Evolutionary conservation across 129 eudicot genomes (phyloP), one percentile per base, ranked within the genome.

Genomic region (Smallanthus sonchifolius): DNA sequence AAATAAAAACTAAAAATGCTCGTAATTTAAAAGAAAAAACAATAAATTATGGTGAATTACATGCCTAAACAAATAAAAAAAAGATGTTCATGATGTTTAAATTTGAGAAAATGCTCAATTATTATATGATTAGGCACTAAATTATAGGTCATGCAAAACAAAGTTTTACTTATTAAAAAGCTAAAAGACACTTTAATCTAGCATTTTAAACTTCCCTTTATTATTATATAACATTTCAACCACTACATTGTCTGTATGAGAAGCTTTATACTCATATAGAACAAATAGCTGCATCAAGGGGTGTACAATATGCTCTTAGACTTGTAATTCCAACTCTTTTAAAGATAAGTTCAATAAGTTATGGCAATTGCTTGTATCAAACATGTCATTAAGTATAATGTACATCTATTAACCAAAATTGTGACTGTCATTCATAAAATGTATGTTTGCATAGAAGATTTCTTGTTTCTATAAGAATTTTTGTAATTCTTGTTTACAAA

Each of bases 191-290:
- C 68, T 63, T n/a, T 61, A 32, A 61, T 55, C 34, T 55, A 55
- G 37, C 70, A 57, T 66, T 39, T 65, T 44, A 55, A 76, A 10
- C 49, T 40, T 62, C 47, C 47, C 59, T 40, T 72, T 56, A 42
- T 10, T 57, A 40, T 42, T 24, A 66, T 76, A 77, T 57, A 43
- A 59, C 75, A 40, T 39, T 55, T 63, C 72, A 78, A 78, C 77
- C 19, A 62, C 82, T 71, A 57, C 77, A 78, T 48, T 71, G 51
- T 70, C 14, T 57, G 4, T 77, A 68, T 28, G 6, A 43, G 49
- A 75, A 7, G 39, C 36, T 64, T 54, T 10, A 37, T 72, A 38
- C 66, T 72, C 13, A 55, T 56, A 7, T 64, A 55, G 74, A 76
- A 14, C 49, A 67, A 24, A 56, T 34, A 55, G 13, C 51, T 19